A percentile compares a stretch with the other conserved stretches of the same genome.
These are phyloP conservation scores for Alternaria brassicicola DNA, from an alignment of 2,329 filamentous ascomycete species.

Conservation along the genomic window DNA sequence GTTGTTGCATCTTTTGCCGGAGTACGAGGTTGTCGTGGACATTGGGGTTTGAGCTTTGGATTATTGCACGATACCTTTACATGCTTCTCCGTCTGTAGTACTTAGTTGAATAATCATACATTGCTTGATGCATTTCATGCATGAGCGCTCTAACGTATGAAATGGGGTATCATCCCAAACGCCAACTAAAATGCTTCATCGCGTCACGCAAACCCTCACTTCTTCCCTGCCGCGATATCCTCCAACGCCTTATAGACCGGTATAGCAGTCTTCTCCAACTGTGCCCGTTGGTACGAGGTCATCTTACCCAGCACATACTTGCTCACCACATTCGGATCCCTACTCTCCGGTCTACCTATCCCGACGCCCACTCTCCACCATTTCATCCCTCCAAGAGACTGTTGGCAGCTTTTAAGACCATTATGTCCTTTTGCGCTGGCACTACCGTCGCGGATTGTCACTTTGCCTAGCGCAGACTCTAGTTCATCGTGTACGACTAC, in stretches of 20 bases:
- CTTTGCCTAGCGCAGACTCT: slow-evolving; percentile 71
- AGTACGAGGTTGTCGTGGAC: neutral
- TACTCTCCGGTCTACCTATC: slow-evolving; percentile 78
- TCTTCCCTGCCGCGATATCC: slow-evolving; percentile 53
- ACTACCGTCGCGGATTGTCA: slow-evolving; percentile 68
- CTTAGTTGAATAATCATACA: slow-evolving; percentile 12
- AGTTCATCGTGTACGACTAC: slow-evolving; percentile 90
- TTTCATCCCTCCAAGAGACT: slow-evolving; percentile 41
- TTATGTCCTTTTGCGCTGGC: slow-evolving; percentile 54
- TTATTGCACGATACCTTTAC: slow-evolving; percentile 33
- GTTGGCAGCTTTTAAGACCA: slow-evolving; percentile 52
- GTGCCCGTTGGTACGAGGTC: slow-evolving; percentile 48
- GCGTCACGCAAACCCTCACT: slow-evolving; percentile 7
- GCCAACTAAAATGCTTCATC: slow-evolving; percentile 10
- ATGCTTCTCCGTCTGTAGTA: slow-evolving; percentile 7
- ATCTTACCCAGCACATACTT: slow-evolving; percentile 79
- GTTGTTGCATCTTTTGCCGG: neutral
- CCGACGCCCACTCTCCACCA: slow-evolving; percentile 75
- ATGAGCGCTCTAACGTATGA: neutral
- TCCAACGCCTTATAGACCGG: slow-evolving; percentile 61
- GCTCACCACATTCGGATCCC: slow-evolving; percentile 71
- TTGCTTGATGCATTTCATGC: slow-evolving; percentile 5
- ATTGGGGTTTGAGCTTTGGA: slow-evolving; percentile 13
- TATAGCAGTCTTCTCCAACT: slow-evolving; percentile 56
- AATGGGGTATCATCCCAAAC: slow-evolving; percentile 21